phyloP scores from a whole-genome alignment of 192 early-diverging fungal genomes.

The Radiomyces spectabilis region DNA sequence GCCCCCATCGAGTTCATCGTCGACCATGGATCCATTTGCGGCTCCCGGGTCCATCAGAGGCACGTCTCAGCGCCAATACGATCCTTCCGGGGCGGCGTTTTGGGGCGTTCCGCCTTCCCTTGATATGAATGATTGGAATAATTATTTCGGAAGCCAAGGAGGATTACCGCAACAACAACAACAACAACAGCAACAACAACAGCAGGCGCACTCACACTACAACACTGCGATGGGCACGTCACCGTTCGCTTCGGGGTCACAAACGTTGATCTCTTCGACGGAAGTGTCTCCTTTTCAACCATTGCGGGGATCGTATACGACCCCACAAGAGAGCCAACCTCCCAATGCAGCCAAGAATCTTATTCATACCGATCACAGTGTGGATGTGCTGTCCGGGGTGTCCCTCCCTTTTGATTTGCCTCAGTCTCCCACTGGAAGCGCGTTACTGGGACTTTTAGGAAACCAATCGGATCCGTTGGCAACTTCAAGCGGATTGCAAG shows the following conservation, averaged over 20 bases:
- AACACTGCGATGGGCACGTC: background rate
- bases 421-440: background rate
- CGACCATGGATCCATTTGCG: constrained; percentile 23
- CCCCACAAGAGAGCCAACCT: background rate
- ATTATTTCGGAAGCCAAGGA: constrained; percentile 7
- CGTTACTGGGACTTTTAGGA: background rate
- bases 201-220: background rate
- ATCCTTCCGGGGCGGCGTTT: constrained; percentile 13
- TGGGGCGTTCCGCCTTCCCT: constrained; percentile 22
- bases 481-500: no score
- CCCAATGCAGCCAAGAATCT: background rate
- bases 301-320: background rate
- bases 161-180: background rate
- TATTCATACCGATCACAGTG: constrained; percentile 20
- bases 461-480: no score
- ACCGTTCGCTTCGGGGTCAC: background rate
- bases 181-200: background rate
- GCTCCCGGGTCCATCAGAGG: constrained; percentile 13
- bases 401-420: background rate
- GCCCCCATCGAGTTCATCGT: no score
- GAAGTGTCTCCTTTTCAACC: background rate
- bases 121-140: constrained; percentile 18
- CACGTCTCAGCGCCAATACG: background rate
- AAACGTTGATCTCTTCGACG: background rate
- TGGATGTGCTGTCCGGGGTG: constrained; percentile 16